Conservation (phyloP, 805 yeast genomes). For the Sungouiozyma intestinalis region DNA sequence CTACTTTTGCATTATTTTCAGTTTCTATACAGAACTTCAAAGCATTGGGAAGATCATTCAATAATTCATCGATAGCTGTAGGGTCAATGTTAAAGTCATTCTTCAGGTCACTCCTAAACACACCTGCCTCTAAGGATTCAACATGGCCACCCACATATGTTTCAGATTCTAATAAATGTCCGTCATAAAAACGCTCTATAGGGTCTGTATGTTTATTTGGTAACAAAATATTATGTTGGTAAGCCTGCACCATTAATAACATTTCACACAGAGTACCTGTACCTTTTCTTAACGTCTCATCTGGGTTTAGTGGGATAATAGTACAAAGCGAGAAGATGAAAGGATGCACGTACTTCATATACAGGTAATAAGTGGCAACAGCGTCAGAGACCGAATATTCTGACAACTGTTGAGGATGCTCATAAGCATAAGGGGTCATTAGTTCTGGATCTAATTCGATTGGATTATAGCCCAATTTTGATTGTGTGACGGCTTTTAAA, state of each 20-base stretch:
- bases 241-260: constrained; percentile 95
- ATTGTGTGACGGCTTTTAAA: constrained; percentile 92
- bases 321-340: constrained; percentile 92
- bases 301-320: constrained; percentile 92
- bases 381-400: constrained; percentile 99
- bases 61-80: constrained; percentile 67
- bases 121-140: constrained; percentile 96
- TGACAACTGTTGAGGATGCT: constrained; percentile 81
- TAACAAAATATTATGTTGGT: constrained; percentile 57
- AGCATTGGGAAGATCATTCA: constrained; percentile 64
- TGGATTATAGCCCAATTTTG: constrained; percentile 91
- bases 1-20: constrained; percentile 63
- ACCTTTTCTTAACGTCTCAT: constrained; percentile 91
- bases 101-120: constrained; percentile 79
- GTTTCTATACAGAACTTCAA: constrained; percentile 74
- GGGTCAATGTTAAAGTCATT: constrained; percentile 72
- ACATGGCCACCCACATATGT: constrained; percentile 99
- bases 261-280: constrained; percentile 98
- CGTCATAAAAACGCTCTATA: constrained; percentile 87
- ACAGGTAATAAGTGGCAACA: constrained; percentile 92
- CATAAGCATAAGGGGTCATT: constrained; percentile 96
- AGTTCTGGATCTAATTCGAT: constrained; percentile 93
- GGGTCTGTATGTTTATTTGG: constrained; percentile 96
- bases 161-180: constrained; percentile 87
- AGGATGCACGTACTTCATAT: constrained; percentile 95